Conservation (phyloP, 1,139 yeast genomes). For the Suhomyces bolitotheri region DNA sequence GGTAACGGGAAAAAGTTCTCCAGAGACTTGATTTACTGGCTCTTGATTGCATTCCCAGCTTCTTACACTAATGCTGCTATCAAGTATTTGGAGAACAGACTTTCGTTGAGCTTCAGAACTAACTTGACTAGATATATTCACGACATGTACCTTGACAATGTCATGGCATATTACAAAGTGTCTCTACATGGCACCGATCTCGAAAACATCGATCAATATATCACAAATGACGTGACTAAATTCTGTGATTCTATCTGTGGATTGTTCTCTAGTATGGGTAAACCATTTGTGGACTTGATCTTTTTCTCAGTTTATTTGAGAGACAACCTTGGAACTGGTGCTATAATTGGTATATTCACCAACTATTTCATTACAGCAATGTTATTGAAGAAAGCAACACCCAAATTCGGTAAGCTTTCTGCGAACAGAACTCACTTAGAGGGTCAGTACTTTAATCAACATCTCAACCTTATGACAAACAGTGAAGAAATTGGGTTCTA, state of each 20-base stretch:
- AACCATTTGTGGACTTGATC: constrained; percentile 86
- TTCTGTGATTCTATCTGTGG: constrained; percentile 84
- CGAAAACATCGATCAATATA: constrained; percentile 68
- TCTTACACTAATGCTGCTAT: constrained; percentile 91
- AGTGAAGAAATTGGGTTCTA: constrained; percentile 94
- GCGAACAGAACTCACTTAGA: constrained; percentile 76
- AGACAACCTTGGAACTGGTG: constrained; percentile 82
- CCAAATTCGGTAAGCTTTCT: constrained; percentile 80
- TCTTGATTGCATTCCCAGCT: constrained; percentile 88
- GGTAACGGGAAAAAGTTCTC: constrained; percentile 76
- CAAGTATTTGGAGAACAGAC: constrained; percentile 72
- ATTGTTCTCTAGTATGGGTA: constrained; percentile 84
- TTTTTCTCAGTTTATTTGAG: constrained; percentile 83
- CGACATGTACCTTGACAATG: constrained; percentile 81
- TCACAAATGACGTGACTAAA: constrained; percentile 80
- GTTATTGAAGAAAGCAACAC: constrained; percentile 71
- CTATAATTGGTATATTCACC: constrained; percentile 75
- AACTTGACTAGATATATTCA: constrained; percentile 84
- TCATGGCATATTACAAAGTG: constrained; percentile 79
- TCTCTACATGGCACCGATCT: constrained; percentile 46
- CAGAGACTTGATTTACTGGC: constrained; percentile 82
- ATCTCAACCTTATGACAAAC: constrained; percentile 79
- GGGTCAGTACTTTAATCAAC: constrained; percentile 87
- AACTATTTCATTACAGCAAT: constrained; percentile 83
- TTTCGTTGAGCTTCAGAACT: constrained; percentile 83